Evolutionary conservation across 768 basidiomycete genomes (phyloP), one percentile per base, ranked within the genome.

Genomic region (Ramaria rubella): DNA sequence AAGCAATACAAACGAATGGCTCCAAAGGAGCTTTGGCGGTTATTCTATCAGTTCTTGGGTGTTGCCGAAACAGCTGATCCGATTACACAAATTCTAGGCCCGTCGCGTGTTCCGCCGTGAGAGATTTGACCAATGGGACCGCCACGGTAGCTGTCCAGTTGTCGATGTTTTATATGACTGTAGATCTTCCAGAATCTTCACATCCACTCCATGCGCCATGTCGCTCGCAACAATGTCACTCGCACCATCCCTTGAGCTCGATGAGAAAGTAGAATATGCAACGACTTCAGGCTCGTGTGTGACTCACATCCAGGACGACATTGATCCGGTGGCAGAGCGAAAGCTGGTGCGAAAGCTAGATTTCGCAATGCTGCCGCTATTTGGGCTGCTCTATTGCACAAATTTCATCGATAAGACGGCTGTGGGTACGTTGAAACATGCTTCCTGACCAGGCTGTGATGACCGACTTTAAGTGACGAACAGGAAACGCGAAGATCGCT

Each of bases 341-440:
- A 26, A 30, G 21, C 33, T 56, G 2, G 24, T 56, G 24, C 33
- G 55, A 9, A 56, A 56, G 23, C 44, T 56, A 17, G 55, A 56
- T 31, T 49, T 27, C 14, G 40, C 61, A 14, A 52, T 76, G 17
- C 45, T 76, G 23, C 75, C 75, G 6, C 57, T 75, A 36, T 73
- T 74, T 59, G 72, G 71, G 21, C 57, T 74, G 26, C 69, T 76
- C 12, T 74, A 71, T 58, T 69, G 67, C 44, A 68, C 65, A 31
- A 76, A 73, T 56, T 74, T 73, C 59, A 70, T 73, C 52, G 72
- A 74, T 58, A n/a, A 34, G 51, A 29, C 45, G n/a, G 43, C 40
- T n/a, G 23, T 49, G 5, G 40, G 46, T 60, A 17, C 49, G 30
- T 33, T 36, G n/a, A 46, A 14, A 12, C 30, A 11, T 29, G 8